These are phyloP conservation scores for Meyerozyma elateridarum DNA, from an alignment of 1,139 yeast genomes.

Conservation along the genomic window DNA sequence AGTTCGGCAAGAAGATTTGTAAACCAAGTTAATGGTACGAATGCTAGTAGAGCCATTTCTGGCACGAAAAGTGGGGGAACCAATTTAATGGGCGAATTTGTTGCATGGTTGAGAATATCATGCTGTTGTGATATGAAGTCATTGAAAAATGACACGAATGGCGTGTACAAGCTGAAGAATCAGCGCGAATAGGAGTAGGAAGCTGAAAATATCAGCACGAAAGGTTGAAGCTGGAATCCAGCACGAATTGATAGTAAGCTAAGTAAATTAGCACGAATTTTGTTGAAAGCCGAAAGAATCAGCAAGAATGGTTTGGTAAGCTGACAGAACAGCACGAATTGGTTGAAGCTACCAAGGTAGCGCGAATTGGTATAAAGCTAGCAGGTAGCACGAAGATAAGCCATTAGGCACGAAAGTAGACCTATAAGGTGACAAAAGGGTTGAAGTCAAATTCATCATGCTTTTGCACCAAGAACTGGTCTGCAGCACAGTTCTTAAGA, in stretches of 20 bases:
- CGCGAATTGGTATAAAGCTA: not conserved
- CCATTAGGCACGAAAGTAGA: slow-evolving; percentile 2
- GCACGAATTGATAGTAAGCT: slow-evolving; percentile 3
- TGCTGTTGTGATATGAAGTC: no score
- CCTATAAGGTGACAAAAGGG: slow-evolving; percentile 25
- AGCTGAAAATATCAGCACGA: not conserved
- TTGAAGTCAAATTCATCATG: slow-evolving; percentile 30
- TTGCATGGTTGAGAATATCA: no score
- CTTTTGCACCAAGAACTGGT: slow-evolving; percentile 21
- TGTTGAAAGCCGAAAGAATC: not conserved
- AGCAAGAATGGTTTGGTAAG: not conserved
- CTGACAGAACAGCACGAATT: slow-evolving; percentile 4
- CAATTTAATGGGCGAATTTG: not conserved
- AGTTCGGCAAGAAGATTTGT: no score
- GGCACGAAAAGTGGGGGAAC: no score
- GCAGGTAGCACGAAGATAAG: slow-evolving; percentile 2
- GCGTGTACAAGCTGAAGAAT: slow-evolving; percentile 1
- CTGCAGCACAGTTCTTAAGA: slow-evolving; percentile 17
- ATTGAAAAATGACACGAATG: slow-evolving; percentile 1
- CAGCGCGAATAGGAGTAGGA: not conserved
- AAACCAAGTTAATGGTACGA: no score
- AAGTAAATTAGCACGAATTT: slow-evolving; percentile 1
- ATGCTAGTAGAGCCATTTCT: no score
- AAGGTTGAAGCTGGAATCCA: not conserved
- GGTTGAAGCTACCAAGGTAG: not conserved